Evolutionary conservation across 352 stramenopile genomes (phyloP), one percentile per base, ranked within the genome.

Genomic region (Globisporangium nodosum): DNA sequence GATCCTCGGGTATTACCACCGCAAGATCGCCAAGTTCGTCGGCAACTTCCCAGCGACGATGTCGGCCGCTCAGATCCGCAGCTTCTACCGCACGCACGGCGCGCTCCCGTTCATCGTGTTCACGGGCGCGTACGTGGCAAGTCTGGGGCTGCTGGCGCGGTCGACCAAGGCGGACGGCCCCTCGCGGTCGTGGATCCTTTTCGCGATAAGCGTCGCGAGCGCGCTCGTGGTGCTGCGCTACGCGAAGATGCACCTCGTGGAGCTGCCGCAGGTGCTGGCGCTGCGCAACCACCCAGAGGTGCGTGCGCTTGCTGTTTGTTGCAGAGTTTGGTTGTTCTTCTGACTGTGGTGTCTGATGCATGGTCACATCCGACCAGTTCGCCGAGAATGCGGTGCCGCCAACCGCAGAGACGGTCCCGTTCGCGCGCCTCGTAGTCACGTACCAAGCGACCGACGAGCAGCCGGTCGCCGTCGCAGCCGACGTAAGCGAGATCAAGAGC

Each of bases 1-100:
- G 64, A 88, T 92, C 46, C 63, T 90, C 57, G 82, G 82, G n/a
- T 89, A 87, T 58, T 92, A 92, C 61, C 78, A 90, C 52, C 76
- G 80, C 70, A 90, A 89, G 69, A 92, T 92, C 63, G 71, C 75
- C 13, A 84, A 89, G 59, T 88, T 89, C 24, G 63, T 80, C 6
- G 80, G 75, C 7, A 66, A 64, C 3, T 92, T 92, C 61, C 80
- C 80, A 0, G 33, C 59, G 6, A 64, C 69, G 1, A 72, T 87
- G 67, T 63, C 69, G 24, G 65, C 72, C 3, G 59, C 54, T 1
- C 62, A 85, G 52, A 90, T 92, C 61, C 69, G 59, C 37, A 27
- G 20, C 3, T 72, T 86, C 70, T 92, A 90, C 51, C 68, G 66
- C n/a, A 68, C 63, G 21, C 78, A 71, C 7, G 73, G 64, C 27